phyloP scores from a whole-genome alignment of 176 grass and related monocot species.

The Ensete glaucum region DNA sequence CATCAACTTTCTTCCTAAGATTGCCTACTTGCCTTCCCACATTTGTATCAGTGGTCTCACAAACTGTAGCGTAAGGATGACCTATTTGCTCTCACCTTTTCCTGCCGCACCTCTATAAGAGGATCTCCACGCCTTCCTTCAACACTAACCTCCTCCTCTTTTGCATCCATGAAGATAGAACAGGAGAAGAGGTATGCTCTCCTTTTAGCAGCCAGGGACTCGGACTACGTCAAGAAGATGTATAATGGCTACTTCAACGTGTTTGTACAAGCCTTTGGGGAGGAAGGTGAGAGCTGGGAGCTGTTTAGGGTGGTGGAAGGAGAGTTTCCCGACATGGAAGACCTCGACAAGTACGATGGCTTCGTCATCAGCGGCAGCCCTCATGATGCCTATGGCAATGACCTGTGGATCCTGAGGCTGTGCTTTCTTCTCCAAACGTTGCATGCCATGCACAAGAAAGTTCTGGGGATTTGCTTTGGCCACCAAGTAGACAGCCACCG shows the following conservation, averaged over 20 bases:
- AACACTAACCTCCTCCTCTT: background rate
- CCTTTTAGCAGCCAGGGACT: conserved; percentile 68
- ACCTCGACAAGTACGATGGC: conserved; percentile 40
- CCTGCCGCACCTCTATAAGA: background rate
- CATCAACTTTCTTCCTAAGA: background rate
- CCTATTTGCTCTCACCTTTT: background rate
- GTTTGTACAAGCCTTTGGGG: conserved; percentile 61
- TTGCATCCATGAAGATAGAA: conserved; percentile 12
- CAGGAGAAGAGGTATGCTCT: conserved; percentile 43
- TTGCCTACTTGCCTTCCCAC: background rate
- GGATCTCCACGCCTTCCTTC: background rate
- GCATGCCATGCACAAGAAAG: conserved; percentile 34
- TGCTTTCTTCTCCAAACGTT: conserved; percentile 49
- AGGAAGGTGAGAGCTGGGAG: conserved; percentile 56
- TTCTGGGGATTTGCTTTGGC: conserved; percentile 91
- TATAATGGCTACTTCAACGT: conserved; percentile 81
- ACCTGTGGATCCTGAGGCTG: conserved; percentile 56
- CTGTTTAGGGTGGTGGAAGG: conserved; percentile 67
- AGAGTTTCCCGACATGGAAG: conserved; percentile 37
- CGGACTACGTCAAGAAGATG: conserved; percentile 68
- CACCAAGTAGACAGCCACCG: conserved; percentile 41
- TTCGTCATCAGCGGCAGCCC: conserved; percentile 94
- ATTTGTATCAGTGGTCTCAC: background rate
- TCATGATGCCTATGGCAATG: conserved; percentile 54
- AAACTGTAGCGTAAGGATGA: too few species aligned